Conservation (phyloP, 768 basidiomycete species). For the Collybia sordida region DNA sequence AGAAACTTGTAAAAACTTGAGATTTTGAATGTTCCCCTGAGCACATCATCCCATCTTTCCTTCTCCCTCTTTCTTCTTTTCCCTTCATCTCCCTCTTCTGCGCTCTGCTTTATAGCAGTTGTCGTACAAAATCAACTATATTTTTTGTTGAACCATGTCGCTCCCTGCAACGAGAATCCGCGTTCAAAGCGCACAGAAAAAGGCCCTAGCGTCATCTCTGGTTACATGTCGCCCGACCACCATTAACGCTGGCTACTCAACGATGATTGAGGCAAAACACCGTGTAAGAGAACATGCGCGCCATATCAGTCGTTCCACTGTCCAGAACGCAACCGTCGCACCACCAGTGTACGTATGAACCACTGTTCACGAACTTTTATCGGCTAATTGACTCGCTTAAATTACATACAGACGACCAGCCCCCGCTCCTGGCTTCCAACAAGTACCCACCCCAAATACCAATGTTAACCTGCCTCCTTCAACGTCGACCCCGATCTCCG, state of each 20-base stretch:
- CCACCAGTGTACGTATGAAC: conserved; percentile 49
- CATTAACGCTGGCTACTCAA: conserved; percentile 38
- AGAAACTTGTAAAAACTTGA: no score
- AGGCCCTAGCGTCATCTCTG: conserved; percentile 27
- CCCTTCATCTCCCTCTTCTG: no score
- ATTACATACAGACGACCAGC: conserved; percentile 56
- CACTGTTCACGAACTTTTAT: conserved; percentile 7
- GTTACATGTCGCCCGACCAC: conserved; percentile 53
- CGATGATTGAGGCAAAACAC: conserved; percentile 77
- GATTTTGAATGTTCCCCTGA: no score
- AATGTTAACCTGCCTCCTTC: conserved; percentile 29
- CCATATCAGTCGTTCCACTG: conserved; percentile 68
- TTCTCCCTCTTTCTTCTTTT: no score
- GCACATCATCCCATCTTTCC: no score
- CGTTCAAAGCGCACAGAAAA: conserved; percentile 32
- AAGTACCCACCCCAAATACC: conserved; percentile 36
- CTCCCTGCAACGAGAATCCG: conserved; percentile 43
- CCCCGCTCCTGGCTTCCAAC: conserved; percentile 55
- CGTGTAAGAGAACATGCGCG: conserved; percentile 79
- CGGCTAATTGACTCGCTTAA: neutral
- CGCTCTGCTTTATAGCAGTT: no score
- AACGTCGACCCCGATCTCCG: conserved; percentile 22
- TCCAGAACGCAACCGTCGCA: conserved; percentile 59
- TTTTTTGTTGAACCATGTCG: no score
- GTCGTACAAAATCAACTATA: no score